Evolutionary conservation across 2,329 filamentous ascomycete genomes (phyloP).

Genomic region (Septoria linicola): DNA sequence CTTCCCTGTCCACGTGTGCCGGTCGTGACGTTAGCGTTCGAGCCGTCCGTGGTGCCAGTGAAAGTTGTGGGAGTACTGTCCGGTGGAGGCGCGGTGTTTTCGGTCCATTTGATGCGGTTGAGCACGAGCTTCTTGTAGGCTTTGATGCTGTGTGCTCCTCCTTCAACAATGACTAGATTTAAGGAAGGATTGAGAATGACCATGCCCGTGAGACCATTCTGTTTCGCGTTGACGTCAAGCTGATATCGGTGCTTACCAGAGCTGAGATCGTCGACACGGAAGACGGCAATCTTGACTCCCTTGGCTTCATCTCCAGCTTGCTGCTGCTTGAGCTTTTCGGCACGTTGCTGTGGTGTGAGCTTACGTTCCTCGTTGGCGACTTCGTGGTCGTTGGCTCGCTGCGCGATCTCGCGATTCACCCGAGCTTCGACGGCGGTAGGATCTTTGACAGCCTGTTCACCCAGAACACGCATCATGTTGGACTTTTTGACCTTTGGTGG

Average conservation of each 20-base stretch:
- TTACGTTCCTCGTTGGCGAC: constrained; percentile 78
- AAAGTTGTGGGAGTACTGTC: constrained; percentile 34
- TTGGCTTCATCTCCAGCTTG: constrained; percentile 86
- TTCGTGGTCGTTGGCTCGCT: constrained; percentile 76
- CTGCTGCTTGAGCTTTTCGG: constrained; percentile 77
- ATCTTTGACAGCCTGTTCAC: constrained; percentile 90
- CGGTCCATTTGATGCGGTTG: constrained; percentile 90
- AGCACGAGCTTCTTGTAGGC: constrained; percentile 92
- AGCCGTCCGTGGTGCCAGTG: constrained; percentile 28
- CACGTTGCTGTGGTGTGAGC: constrained; percentile 80
- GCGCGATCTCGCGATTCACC: constrained; percentile 88
- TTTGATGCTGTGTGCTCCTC: constrained; percentile 76
- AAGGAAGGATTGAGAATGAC: constrained; percentile 88
- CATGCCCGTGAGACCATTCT: constrained; percentile 81
- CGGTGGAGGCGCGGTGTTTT: constrained; percentile 69
- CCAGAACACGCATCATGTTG: constrained; percentile 95
- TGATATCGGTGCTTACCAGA: constrained; percentile 92
- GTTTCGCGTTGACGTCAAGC: constrained; percentile 87
- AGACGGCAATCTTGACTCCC: constrained; percentile 82
- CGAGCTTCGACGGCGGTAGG: constrained; percentile 94
- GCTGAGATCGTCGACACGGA: constrained; percentile 83
- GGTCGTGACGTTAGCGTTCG: constrained; percentile 21
- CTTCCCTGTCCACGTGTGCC: constrained; percentile 48
- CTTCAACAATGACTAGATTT: constrained; percentile 88
- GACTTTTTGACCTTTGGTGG: constrained; percentile 96